phyloP scores from a whole-genome alignment of 2,329 filamentous ascomycete species.

The Chaetomium sp. region DNA sequence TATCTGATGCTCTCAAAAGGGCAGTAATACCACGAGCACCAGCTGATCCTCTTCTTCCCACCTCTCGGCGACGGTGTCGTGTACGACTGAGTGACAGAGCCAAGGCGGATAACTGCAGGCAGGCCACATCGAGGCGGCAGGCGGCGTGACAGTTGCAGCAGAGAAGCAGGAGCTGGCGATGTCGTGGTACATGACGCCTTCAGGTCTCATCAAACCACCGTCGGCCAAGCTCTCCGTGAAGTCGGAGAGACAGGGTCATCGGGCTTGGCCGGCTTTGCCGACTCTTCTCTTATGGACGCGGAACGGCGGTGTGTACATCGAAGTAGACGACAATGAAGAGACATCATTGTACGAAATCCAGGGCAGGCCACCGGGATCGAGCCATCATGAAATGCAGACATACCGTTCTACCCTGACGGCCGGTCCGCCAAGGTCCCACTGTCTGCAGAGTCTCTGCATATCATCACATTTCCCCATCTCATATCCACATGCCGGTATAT shows the following conservation, averaged over 20 bases:
- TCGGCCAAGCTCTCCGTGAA: not conserved
- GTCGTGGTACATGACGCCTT: conserved; percentile 22
- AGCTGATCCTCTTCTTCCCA: not conserved
- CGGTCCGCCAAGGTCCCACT: not conserved
- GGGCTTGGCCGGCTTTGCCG: not conserved
- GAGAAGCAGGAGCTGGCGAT: not conserved
- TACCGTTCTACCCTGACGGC: not conserved
- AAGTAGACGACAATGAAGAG: not conserved
- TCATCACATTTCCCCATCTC: not conserved
- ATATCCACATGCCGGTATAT: not conserved
- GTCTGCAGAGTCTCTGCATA: conserved; percentile 4
- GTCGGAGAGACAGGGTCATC: not conserved
- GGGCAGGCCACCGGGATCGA: not conserved
- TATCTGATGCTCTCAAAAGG: not conserved
- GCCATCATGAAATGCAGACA: not conserved
- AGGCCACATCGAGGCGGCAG: not conserved
- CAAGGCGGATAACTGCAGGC: conserved; percentile 10
- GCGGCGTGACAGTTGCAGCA: not conserved
- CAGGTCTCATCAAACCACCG: not conserved
- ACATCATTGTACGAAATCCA: not conserved
- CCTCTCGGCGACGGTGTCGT: not conserved
- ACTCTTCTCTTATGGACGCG: not conserved
- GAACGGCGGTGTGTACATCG: not conserved
- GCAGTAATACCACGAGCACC: not conserved
- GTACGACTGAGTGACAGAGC: not conserved